Conservation (phyloP, 768 basidiomycete species). For the Leccinum fibrillosum region DNA sequence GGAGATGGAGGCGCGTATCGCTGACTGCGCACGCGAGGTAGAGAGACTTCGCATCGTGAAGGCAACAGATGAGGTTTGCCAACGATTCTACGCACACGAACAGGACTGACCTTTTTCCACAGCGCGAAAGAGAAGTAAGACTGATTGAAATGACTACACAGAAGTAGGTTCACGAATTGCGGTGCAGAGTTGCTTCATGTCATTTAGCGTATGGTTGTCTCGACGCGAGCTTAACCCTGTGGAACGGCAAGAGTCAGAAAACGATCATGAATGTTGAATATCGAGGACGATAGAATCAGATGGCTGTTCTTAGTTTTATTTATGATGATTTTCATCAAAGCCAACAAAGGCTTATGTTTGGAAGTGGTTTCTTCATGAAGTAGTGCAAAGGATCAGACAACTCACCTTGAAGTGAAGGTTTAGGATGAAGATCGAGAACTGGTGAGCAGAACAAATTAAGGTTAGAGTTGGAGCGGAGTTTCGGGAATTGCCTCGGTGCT, state of each 20-base stretch:
- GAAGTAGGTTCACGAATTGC: not conserved
- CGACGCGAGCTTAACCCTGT: too few species aligned
- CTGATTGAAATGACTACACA: conserved; percentile 35
- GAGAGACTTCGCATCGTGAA: conserved; percentile 63
- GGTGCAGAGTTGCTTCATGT: not conserved
- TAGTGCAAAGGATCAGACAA: not conserved
- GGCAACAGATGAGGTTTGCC: conserved; percentile 58
- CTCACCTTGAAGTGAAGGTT: conserved; percentile 7
- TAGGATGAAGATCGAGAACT: too few species aligned
- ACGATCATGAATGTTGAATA: not conserved
- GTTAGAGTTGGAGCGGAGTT: conserved; percentile 1
- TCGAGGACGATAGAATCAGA: conserved; percentile 19
- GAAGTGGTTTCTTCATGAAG: conserved; percentile 22
- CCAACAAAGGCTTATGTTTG: conserved; percentile 28
- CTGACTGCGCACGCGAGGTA: conserved; percentile 72
- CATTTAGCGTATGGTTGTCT: not conserved
- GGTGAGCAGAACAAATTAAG: too few species aligned
- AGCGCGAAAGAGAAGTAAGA: conserved; percentile 57
- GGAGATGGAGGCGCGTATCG: conserved; percentile 58
- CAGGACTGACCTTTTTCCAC: conserved; percentile 4
- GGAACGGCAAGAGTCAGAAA: conserved; percentile 10
- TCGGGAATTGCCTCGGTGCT: not conserved
- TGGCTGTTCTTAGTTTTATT: conserved; percentile 34
- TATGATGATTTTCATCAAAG: conserved; percentile 29
- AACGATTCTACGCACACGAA: conserved; percentile 3